Evolutionary conservation across 1,139 yeast species (phyloP).

Genomic region (Chernovozyma aurita): DNA sequence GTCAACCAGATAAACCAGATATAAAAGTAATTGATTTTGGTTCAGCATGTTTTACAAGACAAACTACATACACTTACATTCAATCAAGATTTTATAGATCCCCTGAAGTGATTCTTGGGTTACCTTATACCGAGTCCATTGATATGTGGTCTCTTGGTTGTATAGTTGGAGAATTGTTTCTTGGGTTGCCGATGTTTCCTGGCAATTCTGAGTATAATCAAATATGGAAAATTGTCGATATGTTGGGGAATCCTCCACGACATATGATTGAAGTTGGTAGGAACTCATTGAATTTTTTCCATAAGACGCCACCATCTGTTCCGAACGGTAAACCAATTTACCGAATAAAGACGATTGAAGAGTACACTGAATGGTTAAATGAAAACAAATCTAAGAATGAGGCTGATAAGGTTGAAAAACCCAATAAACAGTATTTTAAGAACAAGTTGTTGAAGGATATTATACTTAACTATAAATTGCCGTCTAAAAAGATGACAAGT

Average conservation of each 20-base stretch:
- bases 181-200: constrained; percentile 93
- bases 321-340: constrained; percentile 29
- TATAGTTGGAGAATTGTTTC: constrained; percentile 86
- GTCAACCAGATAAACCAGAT: constrained; percentile 80
- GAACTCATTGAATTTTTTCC: constrained; percentile 68
- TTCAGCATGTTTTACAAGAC: constrained; percentile 88
- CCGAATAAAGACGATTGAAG: constrained; percentile 30
- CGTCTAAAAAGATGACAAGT: constrained; percentile 67
- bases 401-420: constrained; percentile 63
- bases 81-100: constrained; percentile 95
- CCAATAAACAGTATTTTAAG: constrained; percentile 80
- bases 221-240: constrained; percentile 73
- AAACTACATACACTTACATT: constrained; percentile 87
- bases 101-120: constrained; percentile 90
- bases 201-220: constrained; percentile 95
- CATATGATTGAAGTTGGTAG: constrained; percentile 98
- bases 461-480: constrained; percentile 68
- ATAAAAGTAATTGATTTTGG: constrained; percentile 96
- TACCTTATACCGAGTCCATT: constrained; percentile 86
- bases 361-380: constrained; percentile 32
- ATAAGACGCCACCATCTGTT: constrained; percentile 25
- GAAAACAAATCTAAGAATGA: constrained; percentile 19
- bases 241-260: constrained; percentile 83
- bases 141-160: constrained; percentile 99
- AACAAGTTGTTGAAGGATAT: constrained; percentile 72